Evolutionary conservation across 345 rosid species (phyloP), one percentile per base, ranked within the genome.

Genomic region (Ailanthus altissimus): DNA sequence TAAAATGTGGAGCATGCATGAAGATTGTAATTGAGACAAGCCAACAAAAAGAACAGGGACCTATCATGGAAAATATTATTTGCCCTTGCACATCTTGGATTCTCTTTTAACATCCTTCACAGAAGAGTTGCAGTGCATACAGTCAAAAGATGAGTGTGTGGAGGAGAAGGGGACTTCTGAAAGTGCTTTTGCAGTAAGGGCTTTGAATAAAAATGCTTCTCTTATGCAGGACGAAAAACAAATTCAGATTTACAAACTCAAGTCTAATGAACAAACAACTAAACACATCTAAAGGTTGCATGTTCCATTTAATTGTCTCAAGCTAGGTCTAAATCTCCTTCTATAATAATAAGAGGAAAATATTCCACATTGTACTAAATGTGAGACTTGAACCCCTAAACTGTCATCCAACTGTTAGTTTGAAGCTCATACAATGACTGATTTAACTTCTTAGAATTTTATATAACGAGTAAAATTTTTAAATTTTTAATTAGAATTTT

Each of bases 1-100:
- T 54, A 25, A 46, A 65, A 38, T n/a, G 20, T 58, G 20, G 72
- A 65, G 67, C 77, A n/a, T n/a, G n/a, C n/a, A n/a, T n/a, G n/a
- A n/a, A n/a, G n/a, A n/a, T n/a, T n/a, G n/a, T n/a, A n/a, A 43
- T n/a, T 5, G 16, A 53, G n/a, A 72, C 16, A 20, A 56, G 5
- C 21, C 2, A 46, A 26, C 18, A 11, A 71, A 72, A 25, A 21
- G 13, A 38, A 10, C 20, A n/a, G n/a, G n/a, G n/a, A n/a, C n/a
- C n/a, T n/a, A 46, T 21, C 57, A 47, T 57, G 1, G 50, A 45
- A 51, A 59, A 14, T 20, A 40, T 67, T 28, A 63, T 63, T 58
- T 67, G 40, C 65, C 54, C 15, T n/a, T 56, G 8, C 32, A 38
- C 61, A n/a, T 54, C 47, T 71, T 54, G 14, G 6, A 71, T 11